phyloP scores from a whole-genome alignment of 306 rosid genomes.

The Lathyrus aphaca region DNA sequence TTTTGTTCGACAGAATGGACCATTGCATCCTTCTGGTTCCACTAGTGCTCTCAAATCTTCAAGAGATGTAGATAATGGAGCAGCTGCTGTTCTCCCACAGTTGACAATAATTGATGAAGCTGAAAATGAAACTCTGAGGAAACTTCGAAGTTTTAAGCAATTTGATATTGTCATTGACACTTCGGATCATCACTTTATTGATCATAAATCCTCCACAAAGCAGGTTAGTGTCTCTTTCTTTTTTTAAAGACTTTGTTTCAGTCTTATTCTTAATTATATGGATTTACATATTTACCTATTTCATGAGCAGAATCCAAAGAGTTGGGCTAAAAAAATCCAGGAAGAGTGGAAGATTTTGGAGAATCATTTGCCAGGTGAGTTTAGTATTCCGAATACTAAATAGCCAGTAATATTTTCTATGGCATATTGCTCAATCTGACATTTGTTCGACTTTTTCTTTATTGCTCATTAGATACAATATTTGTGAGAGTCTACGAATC shows the following conservation, averaged over 20 bases:
- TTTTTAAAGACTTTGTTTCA: constrained; percentile 16
- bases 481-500: no score
- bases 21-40: no score
- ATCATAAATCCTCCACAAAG: constrained; percentile 45
- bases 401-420: constrained; percentile 31
- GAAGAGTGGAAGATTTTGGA: constrained; percentile 80
- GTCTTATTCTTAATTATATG: background rate
- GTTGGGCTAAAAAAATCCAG: constrained; percentile 15
- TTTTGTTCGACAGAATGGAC: no score
- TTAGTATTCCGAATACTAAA: constrained; percentile 12
- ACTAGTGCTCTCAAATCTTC: constrained; percentile 45
- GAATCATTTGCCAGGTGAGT: constrained; percentile 39
- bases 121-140: background rate
- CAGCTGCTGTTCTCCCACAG: constrained; percentile 32
- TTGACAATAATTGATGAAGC: constrained; percentile 39
- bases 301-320: constrained; percentile 60
- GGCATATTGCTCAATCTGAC: background rate
- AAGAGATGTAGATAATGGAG: constrained; percentile 32
- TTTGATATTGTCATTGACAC: constrained; percentile 77
- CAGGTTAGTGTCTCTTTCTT: constrained; percentile 59
- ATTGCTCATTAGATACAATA: no score
- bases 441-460: constrained; percentile 19
- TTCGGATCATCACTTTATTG: constrained; percentile 64
- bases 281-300: constrained; percentile 3
- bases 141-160: constrained; percentile 61